These are phyloP conservation scores for Jamesozyma rosinii DNA, from an alignment of 805 yeast genomes.

Conservation along the genomic window DNA sequence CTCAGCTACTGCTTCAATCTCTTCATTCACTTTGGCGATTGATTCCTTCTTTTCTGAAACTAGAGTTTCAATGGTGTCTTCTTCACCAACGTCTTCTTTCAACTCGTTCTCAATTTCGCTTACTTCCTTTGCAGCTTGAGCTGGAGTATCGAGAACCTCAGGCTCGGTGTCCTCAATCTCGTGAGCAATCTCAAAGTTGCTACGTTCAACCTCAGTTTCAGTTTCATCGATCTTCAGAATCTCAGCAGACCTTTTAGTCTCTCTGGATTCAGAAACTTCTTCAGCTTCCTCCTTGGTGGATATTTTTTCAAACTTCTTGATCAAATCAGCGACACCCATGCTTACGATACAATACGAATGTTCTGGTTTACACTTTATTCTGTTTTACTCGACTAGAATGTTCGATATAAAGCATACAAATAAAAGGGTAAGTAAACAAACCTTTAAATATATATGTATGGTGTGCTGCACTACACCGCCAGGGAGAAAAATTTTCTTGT, in stretches of 20 bases:
- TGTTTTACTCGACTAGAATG: neutral
- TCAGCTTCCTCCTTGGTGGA: constrained; percentile 11
- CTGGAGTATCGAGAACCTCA: constrained; percentile 1
- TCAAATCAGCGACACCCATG: constrained; percentile 34
- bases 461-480: too few relatives aligned
- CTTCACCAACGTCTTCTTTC: constrained; percentile 3
- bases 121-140: constrained; percentile 7
- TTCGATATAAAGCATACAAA: neutral
- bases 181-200: neutral
- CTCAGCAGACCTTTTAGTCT: neutral
- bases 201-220: neutral
- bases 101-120: constrained; percentile 5
- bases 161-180: constrained; percentile 2
- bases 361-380: neutral
- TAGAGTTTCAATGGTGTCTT: neutral
- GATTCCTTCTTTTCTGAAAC: neutral
- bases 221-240: neutral
- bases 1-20: constrained; percentile 19
- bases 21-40: neutral
- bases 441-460: neutral
- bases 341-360: neutral
- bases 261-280: neutral
- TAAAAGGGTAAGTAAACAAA: neutral
- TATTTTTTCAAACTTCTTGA: constrained; percentile 29
- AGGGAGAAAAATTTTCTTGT: neutral